A percentile compares a stretch with the other conserved stretches of the same genome.
Conservation (phyloP, 768 basidiomycete genomes). For the Xerocomellus amylosporus region DNA sequence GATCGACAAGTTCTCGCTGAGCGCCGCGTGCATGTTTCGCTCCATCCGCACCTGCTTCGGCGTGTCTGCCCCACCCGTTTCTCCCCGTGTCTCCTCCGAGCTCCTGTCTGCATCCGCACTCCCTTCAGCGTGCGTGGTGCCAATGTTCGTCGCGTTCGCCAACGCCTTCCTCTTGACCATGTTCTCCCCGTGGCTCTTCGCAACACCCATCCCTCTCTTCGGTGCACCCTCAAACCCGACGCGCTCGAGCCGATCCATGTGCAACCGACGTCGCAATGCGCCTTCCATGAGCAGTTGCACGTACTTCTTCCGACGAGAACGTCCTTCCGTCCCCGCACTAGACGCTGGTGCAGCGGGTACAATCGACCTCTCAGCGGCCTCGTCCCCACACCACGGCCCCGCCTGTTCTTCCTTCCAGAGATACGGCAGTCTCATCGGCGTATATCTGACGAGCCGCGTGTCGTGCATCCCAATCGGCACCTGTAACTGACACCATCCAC, state of each 20-base stretch:
- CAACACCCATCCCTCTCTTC: neutral
- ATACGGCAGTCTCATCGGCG: conserved; percentile 12
- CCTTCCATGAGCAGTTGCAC: conserved; percentile 22
- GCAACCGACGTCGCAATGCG: conserved; percentile 17
- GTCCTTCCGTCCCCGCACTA: neutral
- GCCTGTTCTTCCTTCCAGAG: conserved; percentile 17
- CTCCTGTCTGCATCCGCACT: neutral
- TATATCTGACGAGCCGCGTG: conserved; percentile 17
- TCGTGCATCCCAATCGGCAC: conserved; percentile 14
- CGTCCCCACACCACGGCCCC: neutral
- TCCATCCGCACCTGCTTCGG: conserved; percentile 11
- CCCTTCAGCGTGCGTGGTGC: neutral
- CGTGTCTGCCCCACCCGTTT: neutral
- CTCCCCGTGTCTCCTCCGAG: neutral
- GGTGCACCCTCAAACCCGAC: neutral
- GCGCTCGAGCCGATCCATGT: conserved; percentile 4
- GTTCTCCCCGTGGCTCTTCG: neutral
- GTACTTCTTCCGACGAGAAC: conserved; percentile 14
- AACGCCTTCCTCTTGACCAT: conserved; percentile 12
- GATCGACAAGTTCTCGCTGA: conserved; percentile 21
- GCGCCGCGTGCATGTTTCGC: conserved; percentile 4
- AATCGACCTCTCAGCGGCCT: neutral
- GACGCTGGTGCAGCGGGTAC: neutral
- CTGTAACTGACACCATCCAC: conserved; percentile 7
- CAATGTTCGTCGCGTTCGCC: conserved; percentile 14